Percentiles rank a stretch among this genome's conserved stretches.
Evolutionary conservation across 2,329 filamentous ascomycete genomes (phyloP).

Genomic region (Juglanconis oblonga): DNA sequence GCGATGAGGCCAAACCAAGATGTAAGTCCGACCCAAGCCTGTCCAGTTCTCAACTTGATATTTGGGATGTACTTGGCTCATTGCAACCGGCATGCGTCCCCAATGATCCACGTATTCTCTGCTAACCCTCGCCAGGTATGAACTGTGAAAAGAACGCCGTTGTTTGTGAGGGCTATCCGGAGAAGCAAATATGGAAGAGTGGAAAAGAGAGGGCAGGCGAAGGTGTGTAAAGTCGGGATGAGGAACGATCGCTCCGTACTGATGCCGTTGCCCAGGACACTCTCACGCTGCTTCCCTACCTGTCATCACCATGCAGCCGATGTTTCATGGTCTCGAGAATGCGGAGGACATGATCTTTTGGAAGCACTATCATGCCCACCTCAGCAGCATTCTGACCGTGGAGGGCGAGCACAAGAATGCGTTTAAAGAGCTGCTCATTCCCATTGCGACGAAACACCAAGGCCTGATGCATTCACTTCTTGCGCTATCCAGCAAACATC

Average conservation of each 20-base stretch:
- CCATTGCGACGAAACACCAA: constrained; percentile 74
- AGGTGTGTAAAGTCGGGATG: constrained; percentile 39
- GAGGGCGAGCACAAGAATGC: constrained; percentile 79
- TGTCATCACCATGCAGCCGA: constrained; percentile 56
- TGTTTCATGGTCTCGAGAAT: constrained; percentile 81
- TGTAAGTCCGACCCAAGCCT: constrained; percentile 45
- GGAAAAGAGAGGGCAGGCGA: constrained; percentile 74
- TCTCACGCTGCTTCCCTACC: constrained; percentile 44
- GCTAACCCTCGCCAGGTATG: constrained; percentile 51
- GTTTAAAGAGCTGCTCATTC: constrained; percentile 79
- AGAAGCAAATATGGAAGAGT: constrained; percentile 83
- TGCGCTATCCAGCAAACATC: constrained; percentile 77
- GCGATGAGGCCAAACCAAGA: constrained; percentile 64
- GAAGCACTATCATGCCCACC: constrained; percentile 75
- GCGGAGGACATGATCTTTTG: constrained; percentile 76
- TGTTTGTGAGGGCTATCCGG: constrained; percentile 85
- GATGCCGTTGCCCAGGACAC: constrained; percentile 2
- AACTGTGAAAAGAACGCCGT: constrained; percentile 95
- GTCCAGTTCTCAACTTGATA: not conserved
- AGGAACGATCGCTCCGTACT: not conserved
- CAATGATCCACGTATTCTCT: constrained; percentile 1
- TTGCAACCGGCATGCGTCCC: not conserved
- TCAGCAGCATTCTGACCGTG: constrained; percentile 78
- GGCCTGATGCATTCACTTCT: constrained; percentile 90
- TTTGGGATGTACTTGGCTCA: too few relatives aligned